Base-by-base conservation (phyloP, 257 asterid species). In the Solanum sejunctum region DNA sequence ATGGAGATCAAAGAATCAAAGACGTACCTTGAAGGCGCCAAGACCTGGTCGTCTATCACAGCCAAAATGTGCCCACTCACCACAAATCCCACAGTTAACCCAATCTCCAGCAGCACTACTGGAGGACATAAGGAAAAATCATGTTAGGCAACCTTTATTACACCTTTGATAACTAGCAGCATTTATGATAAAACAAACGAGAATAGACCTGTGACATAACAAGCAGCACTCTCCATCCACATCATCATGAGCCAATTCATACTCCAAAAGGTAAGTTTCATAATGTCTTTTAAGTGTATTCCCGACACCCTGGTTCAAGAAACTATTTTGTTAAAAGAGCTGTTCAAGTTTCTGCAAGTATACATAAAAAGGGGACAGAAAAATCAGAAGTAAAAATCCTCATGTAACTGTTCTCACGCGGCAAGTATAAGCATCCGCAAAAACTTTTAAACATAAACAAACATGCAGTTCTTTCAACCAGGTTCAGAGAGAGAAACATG, bases 71-170 rank as follows among this genome's bases (percentile, higher is more conserved):
- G 99, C 99, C 99, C 99, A 95, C 91, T 97, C 99, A 64, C 99
- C 99, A 55, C 99, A 97, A 70, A 95, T 86, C 20, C 99, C 98
- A 28, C 99, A 97, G 90, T 97, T 97, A 26, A 97, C 99, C 99
- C 99, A 97, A 84, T 97, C 99, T 78, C 99, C 99, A 3, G 99
- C 98, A 1, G 99, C 99, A 67, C 99, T 97, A 95, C 99, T 97
- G 98, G 51, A 84, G 71, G 81, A 88, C 51, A 81, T 77, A 79
- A 12, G 8, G 12, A 83, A 86, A 80, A 77, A 58, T 51, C 77
- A 80, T 83, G 84, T 93, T 89, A 94, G 93, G 20, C 61, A 47
- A 82, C 26, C 69, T 21, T 16, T 41, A 60, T 41, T 55, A 43
- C 64, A n/a, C 0, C 12, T 63, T 28, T 70, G 43, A 60, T n/a